Evolutionary conservation across 371 early-diverging fungal genomes (phyloP).

Genomic region (Mucor velutinosus): DNA sequence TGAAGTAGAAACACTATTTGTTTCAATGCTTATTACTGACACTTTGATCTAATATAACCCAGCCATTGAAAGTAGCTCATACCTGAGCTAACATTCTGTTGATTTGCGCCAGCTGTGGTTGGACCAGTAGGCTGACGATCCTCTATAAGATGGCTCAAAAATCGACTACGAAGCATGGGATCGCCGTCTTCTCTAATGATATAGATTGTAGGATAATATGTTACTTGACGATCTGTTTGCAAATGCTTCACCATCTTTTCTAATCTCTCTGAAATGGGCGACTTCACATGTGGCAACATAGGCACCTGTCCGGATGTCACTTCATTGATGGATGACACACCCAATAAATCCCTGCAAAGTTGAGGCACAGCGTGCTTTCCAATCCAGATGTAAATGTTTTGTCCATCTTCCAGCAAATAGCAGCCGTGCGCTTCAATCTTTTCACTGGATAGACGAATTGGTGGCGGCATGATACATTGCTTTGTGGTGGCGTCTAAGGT

Average conservation of each 20-base stretch:
- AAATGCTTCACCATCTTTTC: constrained; percentile 51
- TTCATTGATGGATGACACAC: constrained; percentile 60
- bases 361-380: constrained; percentile 80
- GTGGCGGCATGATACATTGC: constrained; percentile 48
- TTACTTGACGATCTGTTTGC: constrained; percentile 60
- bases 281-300: constrained; percentile 60
- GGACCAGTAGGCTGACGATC: constrained; percentile 86
- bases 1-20: not conserved
- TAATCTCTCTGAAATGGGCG: constrained; percentile 59
- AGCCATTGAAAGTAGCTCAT: constrained; percentile 82
- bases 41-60: constrained; percentile 47
- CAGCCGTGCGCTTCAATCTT: constrained; percentile 82
- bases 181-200: constrained; percentile 94
- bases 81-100: constrained; percentile 58
- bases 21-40: constrained; percentile 15
- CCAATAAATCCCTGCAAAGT: constrained; percentile 72
- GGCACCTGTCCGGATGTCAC: constrained; percentile 62
- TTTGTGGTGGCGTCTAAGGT: constrained; percentile 13
- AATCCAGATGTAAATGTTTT: constrained; percentile 89
- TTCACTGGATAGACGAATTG: constrained; percentile 83
- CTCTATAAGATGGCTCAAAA: constrained; percentile 87
- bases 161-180: constrained; percentile 79
- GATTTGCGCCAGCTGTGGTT: constrained; percentile 58
- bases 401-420: constrained; percentile 83
- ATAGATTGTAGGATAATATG: constrained; percentile 69